Percentiles rank a stretch among this genome's conserved stretches.
Evolutionary conservation across 805 yeast species (phyloP).

Genomic region (Yarrowia osloensis): DNA sequence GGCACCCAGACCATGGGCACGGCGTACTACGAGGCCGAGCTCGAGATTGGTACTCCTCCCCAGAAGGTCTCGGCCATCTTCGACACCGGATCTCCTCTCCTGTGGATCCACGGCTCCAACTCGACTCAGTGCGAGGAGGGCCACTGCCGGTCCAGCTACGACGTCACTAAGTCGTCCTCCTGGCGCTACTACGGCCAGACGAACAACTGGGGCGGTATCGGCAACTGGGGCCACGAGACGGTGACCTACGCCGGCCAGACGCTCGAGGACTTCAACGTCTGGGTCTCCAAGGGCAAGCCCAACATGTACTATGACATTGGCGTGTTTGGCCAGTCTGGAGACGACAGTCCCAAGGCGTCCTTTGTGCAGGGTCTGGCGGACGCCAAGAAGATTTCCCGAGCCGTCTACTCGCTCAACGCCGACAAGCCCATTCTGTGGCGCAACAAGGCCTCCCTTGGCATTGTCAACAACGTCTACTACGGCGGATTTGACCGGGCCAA

Average conservation of each 20-base stretch:
- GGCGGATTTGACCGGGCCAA: background rate
- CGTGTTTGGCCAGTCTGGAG: background rate
- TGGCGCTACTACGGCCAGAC: background rate
- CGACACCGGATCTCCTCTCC: background rate
- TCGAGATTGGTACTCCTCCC: background rate
- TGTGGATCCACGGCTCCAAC: background rate
- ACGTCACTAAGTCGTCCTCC: background rate
- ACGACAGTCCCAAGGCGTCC: background rate
- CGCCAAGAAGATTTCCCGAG: background rate
- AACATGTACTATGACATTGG: background rate
- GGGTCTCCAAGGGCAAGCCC: background rate
- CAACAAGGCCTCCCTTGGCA: background rate
- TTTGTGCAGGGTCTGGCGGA: background rate
- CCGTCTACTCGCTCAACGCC: background rate
- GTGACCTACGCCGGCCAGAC: background rate
- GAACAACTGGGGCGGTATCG: background rate
- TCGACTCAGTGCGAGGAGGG: background rate
- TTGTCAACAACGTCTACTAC: background rate
- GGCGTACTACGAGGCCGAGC: background rate
- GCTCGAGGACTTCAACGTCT: background rate
- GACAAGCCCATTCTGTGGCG: background rate
- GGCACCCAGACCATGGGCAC: background rate
- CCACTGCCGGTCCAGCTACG: background rate
- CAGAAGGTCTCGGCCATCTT: background rate
- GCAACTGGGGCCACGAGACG: background rate